Percentiles rank a stretch among this genome's conserved stretches.
Evolutionary conservation across 331 rosid species (phyloP).

Genomic region (Pyracantha coccinea): DNA sequence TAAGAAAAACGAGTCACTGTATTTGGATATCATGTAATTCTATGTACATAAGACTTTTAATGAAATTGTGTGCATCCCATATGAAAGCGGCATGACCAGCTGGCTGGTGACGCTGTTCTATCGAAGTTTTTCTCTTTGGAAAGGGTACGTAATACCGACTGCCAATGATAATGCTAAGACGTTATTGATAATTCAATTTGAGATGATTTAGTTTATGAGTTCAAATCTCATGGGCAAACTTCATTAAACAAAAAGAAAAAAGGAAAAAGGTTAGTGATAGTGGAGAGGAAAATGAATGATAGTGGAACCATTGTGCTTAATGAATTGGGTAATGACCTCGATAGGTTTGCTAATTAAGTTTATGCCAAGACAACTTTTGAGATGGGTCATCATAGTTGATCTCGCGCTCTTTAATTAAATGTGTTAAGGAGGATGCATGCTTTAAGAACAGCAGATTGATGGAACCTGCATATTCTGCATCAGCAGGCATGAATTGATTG

Average conservation of each 20-base stretch:
- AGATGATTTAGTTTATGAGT: no score
- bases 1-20: no score
- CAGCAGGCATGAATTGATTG: conserved; percentile 17
- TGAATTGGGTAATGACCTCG: background rate
- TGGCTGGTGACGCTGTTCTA: no score
- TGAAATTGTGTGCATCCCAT: no score
- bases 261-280: background rate
- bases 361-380: background rate
- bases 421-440: background rate
- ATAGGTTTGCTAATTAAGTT: background rate
- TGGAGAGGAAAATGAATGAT: background rate
- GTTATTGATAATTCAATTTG: background rate
- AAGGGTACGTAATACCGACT: background rate
- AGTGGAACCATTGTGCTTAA: background rate
- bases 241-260: no score
- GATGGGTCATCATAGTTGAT: background rate
- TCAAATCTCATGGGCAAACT: no score
- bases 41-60: no score
- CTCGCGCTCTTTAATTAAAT: no score
- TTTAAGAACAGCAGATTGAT: background rate
- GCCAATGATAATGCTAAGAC: background rate
- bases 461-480: conserved; percentile 13
- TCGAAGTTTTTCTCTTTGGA: no score
- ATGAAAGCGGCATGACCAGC: no score
- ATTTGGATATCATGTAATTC: no score